Conservation (phyloP, 805 yeast species). For the Candida ficus region DNA sequence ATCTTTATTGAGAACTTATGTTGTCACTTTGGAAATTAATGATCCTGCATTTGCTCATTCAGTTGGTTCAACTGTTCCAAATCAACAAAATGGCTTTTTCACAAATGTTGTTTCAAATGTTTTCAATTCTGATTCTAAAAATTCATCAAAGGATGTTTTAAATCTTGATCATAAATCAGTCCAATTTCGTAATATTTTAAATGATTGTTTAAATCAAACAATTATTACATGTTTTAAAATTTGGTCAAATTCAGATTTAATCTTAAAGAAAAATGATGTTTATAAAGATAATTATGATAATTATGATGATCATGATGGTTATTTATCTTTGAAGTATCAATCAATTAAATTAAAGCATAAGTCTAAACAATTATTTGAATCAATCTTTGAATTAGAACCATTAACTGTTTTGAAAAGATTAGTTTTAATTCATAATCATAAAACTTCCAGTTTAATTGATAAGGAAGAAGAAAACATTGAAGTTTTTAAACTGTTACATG, state of each 20-base stretch:
- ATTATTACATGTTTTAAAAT: conserved; percentile 49
- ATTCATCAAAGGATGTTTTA: not conserved
- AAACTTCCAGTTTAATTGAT: conserved; percentile 4
- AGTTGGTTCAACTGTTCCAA: conserved; percentile 23
- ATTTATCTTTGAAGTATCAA: conserved; percentile 39
- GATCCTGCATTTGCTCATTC: conserved; percentile 4
- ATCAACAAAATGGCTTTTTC: conserved; percentile 39
- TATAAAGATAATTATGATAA: conserved; percentile 16
- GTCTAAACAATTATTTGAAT: conserved; percentile 60
- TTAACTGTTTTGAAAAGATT: conserved; percentile 67
- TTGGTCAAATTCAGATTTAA: conserved; percentile 66
- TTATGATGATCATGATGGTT: conserved; percentile 21
- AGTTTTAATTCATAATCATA: conserved; percentile 31
- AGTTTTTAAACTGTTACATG: conserved; percentile 61
- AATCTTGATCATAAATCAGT: not conserved
- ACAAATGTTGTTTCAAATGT: conserved; percentile 73
- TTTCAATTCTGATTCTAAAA: conserved; percentile 52
- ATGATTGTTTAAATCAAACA: conserved; percentile 56
- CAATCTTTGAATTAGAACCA: conserved; percentile 62
- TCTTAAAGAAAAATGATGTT: conserved; percentile 15
- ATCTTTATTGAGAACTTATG: conserved; percentile 31
- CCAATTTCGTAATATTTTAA: conserved; percentile 16
- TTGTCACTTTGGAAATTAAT: conserved; percentile 48
- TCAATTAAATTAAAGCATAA: conserved; percentile 63
- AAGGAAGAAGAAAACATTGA: no score